Percentiles rank a stretch among this genome's conserved stretches.
These are phyloP conservation scores for Talaromyces sp. DNA, from an alignment of 2,329 filamentous ascomycete genomes.

Conservation along the genomic window DNA sequence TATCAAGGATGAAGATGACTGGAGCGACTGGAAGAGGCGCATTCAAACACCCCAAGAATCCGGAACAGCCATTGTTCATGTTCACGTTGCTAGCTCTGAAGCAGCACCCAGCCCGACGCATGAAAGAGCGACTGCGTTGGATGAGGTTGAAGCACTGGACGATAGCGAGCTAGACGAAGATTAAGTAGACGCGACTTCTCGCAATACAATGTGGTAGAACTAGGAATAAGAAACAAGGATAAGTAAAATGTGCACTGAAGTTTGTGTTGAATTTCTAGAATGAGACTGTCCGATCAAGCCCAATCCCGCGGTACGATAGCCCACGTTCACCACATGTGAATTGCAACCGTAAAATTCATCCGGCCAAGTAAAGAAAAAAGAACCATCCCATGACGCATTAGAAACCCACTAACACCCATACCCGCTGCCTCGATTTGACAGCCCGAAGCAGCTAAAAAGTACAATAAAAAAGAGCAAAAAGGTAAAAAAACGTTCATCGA, in stretches of 20 bases:
- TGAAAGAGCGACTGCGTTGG: slow-evolving; percentile 70
- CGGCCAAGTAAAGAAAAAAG: slow-evolving; percentile 25
- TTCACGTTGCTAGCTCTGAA: slow-evolving; percentile 74
- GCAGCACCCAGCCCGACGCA: slow-evolving; percentile 49
- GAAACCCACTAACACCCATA: slow-evolving; percentile 42
- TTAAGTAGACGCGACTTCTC: not conserved
- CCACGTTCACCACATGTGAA: slow-evolving; percentile 36
- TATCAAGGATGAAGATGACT: slow-evolving; percentile 77
- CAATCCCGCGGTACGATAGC: slow-evolving; percentile 44
- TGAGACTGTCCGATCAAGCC: slow-evolving; percentile 26
- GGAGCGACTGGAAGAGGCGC: slow-evolving; percentile 74
- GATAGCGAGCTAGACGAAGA: slow-evolving; percentile 27
- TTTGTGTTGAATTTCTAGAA: slow-evolving; percentile 35
- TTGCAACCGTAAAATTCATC: slow-evolving; percentile 40
- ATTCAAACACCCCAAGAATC: slow-evolving; percentile 61
- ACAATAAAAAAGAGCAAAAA: slow-evolving; percentile 50
- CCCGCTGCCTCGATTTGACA: slow-evolving; percentile 39
- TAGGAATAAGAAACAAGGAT: not conserved
- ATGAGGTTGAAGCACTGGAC: slow-evolving; percentile 86
- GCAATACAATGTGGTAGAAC: not conserved
- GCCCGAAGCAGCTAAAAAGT: slow-evolving; percentile 36
- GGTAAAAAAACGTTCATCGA: slow-evolving; percentile 39
- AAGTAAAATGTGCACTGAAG: slow-evolving; percentile 22
- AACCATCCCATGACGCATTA: slow-evolving; percentile 48
- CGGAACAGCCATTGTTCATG: slow-evolving; percentile 81